phyloP scores from a whole-genome alignment of 2,329 filamentous ascomycete species.

The Lachnellula cervina region DNA sequence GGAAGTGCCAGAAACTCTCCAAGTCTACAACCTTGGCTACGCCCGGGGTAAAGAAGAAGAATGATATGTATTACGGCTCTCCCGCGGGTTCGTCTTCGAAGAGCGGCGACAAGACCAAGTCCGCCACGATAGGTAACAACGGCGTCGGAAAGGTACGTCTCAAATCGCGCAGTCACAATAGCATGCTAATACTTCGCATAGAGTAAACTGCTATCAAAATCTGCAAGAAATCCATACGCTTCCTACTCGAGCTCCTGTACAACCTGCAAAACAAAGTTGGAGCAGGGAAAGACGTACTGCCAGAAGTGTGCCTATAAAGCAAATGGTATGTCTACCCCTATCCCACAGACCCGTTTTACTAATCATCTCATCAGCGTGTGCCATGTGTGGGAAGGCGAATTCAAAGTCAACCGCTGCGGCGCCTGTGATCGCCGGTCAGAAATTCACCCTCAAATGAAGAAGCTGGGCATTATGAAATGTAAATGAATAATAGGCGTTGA shows the following conservation, averaged over 20 bases:
- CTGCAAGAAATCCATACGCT: conserved; percentile 62
- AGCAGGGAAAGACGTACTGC: conserved; percentile 55
- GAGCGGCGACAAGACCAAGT: conserved; percentile 37
- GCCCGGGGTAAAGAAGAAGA: conserved; percentile 62
- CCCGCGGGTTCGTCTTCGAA: conserved; percentile 37
- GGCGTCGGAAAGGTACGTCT: conserved; percentile 53
- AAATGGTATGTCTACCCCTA: conserved; percentile 43
- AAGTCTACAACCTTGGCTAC: conserved; percentile 58
- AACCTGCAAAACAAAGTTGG: conserved; percentile 59
- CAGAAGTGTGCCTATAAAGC: conserved; percentile 59
- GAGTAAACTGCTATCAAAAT: conserved; percentile 61
- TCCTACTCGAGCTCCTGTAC: conserved; percentile 58
- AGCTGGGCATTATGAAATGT: not conserved
- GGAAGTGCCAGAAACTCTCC: conserved; percentile 57
- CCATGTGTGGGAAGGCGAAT: conserved; percentile 59
- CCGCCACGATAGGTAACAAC: conserved; percentile 51
- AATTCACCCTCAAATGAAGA: conserved; percentile 54
- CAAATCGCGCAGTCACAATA: not conserved
- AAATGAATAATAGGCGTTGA: not conserved
- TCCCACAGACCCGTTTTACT: not conserved
- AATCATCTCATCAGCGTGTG: conserved; percentile 43
- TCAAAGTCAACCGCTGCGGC: conserved; percentile 45
- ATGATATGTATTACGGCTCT: conserved; percentile 61
- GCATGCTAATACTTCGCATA: conserved; percentile 25
- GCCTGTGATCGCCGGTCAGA: conserved; percentile 54